Evolutionary conservation across 106 monocot species (phyloP).

Genomic region (Chionographis japonica): DNA sequence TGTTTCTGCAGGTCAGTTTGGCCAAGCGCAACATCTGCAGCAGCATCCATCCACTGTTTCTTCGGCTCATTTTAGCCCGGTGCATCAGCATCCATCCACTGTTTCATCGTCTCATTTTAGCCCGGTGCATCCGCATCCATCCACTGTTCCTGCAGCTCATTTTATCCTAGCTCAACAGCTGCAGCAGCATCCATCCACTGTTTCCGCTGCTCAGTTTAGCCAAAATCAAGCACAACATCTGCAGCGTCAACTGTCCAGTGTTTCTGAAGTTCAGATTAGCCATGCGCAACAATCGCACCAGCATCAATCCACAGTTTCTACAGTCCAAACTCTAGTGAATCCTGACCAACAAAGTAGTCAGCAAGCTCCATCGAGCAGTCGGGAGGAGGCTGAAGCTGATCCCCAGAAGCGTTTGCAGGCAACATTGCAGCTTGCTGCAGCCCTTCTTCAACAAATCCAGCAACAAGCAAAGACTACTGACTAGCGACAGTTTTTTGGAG

Average conservation of each 20-base stretch:
- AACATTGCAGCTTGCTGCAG: constrained; percentile 87
- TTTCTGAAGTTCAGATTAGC: too few species aligned
- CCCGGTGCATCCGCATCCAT: too few species aligned
- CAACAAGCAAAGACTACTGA: constrained; percentile 57
- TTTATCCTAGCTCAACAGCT: too few species aligned
- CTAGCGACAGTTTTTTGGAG: constrained; percentile 10
- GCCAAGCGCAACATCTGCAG: constrained; percentile 14
- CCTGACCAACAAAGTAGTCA: constrained; percentile 30
- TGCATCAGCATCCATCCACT: too few species aligned
- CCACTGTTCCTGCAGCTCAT: too few species aligned
- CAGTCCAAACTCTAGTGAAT: constrained; percentile 17
- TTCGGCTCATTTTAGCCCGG: too few species aligned
- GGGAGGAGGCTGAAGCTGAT: constrained; percentile 61
- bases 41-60: not conserved
- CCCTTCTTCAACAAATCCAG: constrained; percentile 91
- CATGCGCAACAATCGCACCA: too few species aligned
- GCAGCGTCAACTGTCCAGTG: too few species aligned
- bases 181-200: too few species aligned
- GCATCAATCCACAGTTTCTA: constrained; percentile 11
- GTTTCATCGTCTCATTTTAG: too few species aligned
- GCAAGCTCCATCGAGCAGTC: constrained; percentile 17
- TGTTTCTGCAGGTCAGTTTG: constrained; percentile 8
- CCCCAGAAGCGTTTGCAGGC: constrained; percentile 90
- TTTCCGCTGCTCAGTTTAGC: too few species aligned
- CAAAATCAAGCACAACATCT: too few species aligned